These are phyloP conservation scores for Inga oerstediana DNA, from an alignment of 306 rosid species.

Conservation along the genomic window DNA sequence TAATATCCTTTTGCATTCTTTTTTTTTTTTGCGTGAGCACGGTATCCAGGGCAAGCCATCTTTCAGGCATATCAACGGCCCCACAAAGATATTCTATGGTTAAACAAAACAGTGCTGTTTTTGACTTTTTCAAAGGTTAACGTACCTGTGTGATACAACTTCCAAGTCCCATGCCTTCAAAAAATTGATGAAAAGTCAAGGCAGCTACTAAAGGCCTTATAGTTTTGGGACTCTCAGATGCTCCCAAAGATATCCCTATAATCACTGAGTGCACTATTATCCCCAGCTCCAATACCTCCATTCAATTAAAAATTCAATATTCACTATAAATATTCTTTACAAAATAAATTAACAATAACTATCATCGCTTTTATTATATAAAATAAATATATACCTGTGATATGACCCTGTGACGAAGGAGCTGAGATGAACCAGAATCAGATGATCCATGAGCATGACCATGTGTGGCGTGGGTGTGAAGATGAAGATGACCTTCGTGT, in stretches of 20 bases:
- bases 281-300: conserved; percentile 77
- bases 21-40: too few relatives aligned
- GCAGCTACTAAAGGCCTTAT: conserved; percentile 75
- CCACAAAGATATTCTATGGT: neutral
- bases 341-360: too few relatives aligned
- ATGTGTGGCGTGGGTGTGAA: conserved; percentile 57
- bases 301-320: neutral
- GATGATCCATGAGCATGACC: conserved; percentile 71
- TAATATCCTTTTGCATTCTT: neutral
- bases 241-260: conserved; percentile 82
- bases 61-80: too few relatives aligned
- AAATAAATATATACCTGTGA: conserved; percentile 51
- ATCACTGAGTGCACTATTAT: conserved; percentile 81
- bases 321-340: too few relatives aligned
- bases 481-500: conserved; percentile 51
- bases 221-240: conserved; percentile 65
- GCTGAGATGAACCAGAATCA: conserved; percentile 31
- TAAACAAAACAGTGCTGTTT: neutral
- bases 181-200: conserved; percentile 79
- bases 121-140: neutral
- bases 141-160: conserved; percentile 79
- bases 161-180: conserved; percentile 94
- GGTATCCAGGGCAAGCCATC: too few relatives aligned
- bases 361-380: neutral
- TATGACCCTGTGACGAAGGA: conserved; percentile 71